Conservation (phyloP, 805 yeast genomes). For the Candida tallmaniae region DNA sequence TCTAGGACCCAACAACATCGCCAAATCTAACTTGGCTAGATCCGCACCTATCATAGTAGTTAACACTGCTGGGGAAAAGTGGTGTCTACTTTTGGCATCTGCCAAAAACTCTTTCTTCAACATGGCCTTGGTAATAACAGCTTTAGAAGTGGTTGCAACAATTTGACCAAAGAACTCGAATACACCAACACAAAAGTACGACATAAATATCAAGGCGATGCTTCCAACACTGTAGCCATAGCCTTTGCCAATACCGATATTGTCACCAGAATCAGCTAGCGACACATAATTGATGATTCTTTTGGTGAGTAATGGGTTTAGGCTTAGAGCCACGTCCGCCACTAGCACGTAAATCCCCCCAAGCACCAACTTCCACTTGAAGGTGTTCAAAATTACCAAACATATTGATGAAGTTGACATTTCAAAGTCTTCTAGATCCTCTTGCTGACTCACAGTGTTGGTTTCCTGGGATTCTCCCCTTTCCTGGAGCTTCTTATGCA, state of each 20-base stretch:
- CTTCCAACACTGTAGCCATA: constrained; percentile 40
- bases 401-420: neutral
- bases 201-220: constrained; percentile 29
- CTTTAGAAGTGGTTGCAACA: constrained; percentile 29
- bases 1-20: constrained; percentile 59
- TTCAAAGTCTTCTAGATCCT: neutral
- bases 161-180: constrained; percentile 33
- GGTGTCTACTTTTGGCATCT: constrained; percentile 50
- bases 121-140: constrained; percentile 64
- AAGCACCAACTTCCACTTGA: neutral
- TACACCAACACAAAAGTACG: constrained; percentile 21
- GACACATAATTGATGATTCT: constrained; percentile 33
- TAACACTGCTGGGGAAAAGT: constrained; percentile 62
- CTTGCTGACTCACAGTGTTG: neutral
- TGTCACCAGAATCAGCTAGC: constrained; percentile 19
- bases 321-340: constrained; percentile 8
- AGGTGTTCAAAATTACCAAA: neutral
- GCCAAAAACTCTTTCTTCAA: constrained; percentile 62
- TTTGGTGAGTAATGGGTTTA: constrained; percentile 32
- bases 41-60: constrained; percentile 79
- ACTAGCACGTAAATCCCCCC: neutral
- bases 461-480: constrained; percentile 1
- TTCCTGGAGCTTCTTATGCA: neutral
- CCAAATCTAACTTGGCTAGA: constrained; percentile 70
- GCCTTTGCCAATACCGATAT: constrained; percentile 25